Base-by-base conservation (phyloP, 495 filamentous ascomycete genomes). In the Haplographium delicatum region DNA sequence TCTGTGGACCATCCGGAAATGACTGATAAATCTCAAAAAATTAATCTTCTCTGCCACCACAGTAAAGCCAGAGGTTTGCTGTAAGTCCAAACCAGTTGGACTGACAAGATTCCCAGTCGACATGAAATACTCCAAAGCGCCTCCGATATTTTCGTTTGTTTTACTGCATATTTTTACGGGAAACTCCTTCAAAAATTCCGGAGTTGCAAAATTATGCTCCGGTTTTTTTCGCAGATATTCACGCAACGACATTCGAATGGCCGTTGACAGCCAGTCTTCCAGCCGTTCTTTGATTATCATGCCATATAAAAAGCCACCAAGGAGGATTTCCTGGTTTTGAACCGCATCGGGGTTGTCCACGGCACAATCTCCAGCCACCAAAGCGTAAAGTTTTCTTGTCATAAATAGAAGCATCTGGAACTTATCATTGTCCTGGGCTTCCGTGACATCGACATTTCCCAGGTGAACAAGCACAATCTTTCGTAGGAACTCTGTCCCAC, bases 31-130 rank as follows among this genome's bases (percentile, higher is more conserved):
- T 57, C 93, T 86, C 61, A 94, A 84, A 72, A 97, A 98, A 74
- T 98, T 98, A 62, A 97, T 90, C 75, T 97, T 97, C 68, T 98
- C 93, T 3, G 93, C 93, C 47, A 96, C 91, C 30, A 98, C 87
- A 0, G 87, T 94, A 68, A 93, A 98, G 50, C 93, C 93, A 23
- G 93, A 94, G 1, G 83, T 79, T 63, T 98, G 93, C 56, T 96
- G 91, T 53, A 96, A 66, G 77, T 97, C 93, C 38, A 98, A 75
- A 58, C 93, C 93, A 26, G 86, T 91, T 5, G 86, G 85, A 70
- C 88, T 95, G 56, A 85, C 78, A 24, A 98, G 73, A 62, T 98
- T 98, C 57, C 93, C 93, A 1, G 93, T 98, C 0, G 93, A 94
- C 33, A 98, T 69, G 70, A 98, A 98, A 64, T 97, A 96, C 61